Base-by-base conservation (phyloP, 345 rosid genomes). In the Gossypium herbaceum region DNA sequence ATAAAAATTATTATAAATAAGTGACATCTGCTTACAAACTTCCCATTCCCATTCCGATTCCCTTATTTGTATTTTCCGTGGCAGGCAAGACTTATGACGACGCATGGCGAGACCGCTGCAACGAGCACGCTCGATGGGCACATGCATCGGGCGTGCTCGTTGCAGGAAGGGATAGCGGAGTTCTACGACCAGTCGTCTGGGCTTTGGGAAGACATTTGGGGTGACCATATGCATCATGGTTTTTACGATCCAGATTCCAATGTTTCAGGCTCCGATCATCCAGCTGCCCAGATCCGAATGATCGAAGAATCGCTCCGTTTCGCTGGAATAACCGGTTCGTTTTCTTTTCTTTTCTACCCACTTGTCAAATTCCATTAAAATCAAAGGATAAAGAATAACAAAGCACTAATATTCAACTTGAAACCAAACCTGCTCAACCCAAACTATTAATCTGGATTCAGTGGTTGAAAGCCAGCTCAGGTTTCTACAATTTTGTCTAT, bases 151-250 rank as follows among this genome's bases (percentile, higher is more conserved):
- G 22, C 41, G 41, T 34, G 70, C 58, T 20, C 22, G 72, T 76
- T 94, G 54, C 82, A 80, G 63, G 68, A 89, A 69, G 97, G 97
- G 19, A 94, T 94, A 34, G 93, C 98, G 0, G 94, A 84, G n/a
- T 84, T 92, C 34, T 94, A 92, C 85, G 94, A 94, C 83, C 88
- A 92, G 87, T 92, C 97, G 15, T 90, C 98, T 1, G 88, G 87
- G 1, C 0, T 87, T 6, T 94, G 97, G 98, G 98, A 94, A 72
- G 85, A 86, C 63, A 80, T 94, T 3, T 94, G 98, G 98, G 98
- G 98, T 44, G 94, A 92, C 75, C 98, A 94, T 68, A 89, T 94
- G 97, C 98, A 94, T 80, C 98, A 94, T 65, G 98, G 98, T 24
- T 94, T 85, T 75, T 94, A 94, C 79, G 90, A 89, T 3, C 80